These are phyloP conservation scores for Paratrimastix pyriformis DNA, from an alignment of 78 protist genomes.

Conservation along the genomic window DNA sequence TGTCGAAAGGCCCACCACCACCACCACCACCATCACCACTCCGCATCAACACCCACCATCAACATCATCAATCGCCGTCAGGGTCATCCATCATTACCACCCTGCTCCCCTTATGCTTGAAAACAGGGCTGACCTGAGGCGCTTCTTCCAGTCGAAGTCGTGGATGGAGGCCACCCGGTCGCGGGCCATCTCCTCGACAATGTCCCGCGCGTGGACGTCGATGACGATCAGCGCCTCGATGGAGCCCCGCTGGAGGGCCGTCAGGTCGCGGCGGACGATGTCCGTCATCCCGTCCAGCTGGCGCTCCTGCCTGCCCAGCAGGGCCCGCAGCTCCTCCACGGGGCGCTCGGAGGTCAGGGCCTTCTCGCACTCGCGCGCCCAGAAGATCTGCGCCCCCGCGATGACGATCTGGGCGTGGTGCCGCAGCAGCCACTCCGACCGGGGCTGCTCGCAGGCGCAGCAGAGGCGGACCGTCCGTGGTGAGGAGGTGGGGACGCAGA, in stretches of 20 bases:
- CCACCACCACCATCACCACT: too few species aligned
- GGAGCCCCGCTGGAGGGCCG: slow-evolving; percentile 27
- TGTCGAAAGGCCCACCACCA: too few species aligned
- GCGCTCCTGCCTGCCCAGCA: background rate
- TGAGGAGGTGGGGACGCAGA: too few species aligned
- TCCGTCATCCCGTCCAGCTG: background rate
- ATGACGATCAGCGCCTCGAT: slow-evolving; percentile 59
- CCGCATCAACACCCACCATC: too few species aligned
- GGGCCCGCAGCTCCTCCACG: background rate
- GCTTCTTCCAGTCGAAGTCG: slow-evolving; percentile 69
- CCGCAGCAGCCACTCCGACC: background rate
- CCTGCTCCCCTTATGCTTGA: too few species aligned
- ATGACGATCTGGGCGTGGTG: slow-evolving; percentile 22
- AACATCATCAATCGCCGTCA: too few species aligned
- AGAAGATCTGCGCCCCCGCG: slow-evolving; percentile 35
- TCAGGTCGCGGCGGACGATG: slow-evolving; percentile 25
- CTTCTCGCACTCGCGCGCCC: slow-evolving; percentile 38
- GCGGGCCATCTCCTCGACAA: slow-evolving; percentile 32
- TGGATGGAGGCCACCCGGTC: background rate
- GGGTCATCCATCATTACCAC: too few species aligned
- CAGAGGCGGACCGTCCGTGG: too few species aligned
- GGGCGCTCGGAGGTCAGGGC: slow-evolving; percentile 26
- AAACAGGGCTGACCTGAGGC: slow-evolving; percentile 38
- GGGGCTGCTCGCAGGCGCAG: background rate
- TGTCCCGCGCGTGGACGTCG: slow-evolving; percentile 77